phyloP scores from a whole-genome alignment of 2,329 filamentous ascomycete genomes.

The Trichoderma sp. region DNA sequence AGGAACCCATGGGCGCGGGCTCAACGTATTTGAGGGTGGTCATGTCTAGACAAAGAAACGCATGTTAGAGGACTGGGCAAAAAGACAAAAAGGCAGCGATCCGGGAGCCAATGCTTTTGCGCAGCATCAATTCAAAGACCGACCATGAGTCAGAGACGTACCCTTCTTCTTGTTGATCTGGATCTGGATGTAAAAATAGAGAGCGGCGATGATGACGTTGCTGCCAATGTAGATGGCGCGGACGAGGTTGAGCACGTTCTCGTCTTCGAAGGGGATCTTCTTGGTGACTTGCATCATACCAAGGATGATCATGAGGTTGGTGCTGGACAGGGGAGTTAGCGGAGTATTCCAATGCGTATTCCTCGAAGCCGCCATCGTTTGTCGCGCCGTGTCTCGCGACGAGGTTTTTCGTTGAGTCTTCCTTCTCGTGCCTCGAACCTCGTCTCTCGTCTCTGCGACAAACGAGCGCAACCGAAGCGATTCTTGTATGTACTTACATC shows the following conservation, averaged over 20 bases:
- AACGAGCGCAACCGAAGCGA: not conserved
- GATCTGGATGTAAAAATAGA: constrained; percentile 83
- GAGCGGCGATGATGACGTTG: constrained; percentile 76
- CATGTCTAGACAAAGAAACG: constrained; percentile 62
- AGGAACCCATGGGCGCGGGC: constrained; percentile 86
- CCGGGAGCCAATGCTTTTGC: not conserved
- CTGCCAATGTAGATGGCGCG: constrained; percentile 55
- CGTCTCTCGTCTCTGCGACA: not conserved
- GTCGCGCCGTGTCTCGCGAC: not conserved
- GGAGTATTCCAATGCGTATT: not conserved
- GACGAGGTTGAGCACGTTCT: constrained; percentile 55
- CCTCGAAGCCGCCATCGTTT: constrained; percentile 10
- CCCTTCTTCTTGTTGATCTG: constrained; percentile 97
- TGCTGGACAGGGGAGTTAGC: constrained; percentile 50
- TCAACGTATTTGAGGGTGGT: constrained; percentile 99
- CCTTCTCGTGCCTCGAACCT: not conserved
- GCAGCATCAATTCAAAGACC: not conserved
- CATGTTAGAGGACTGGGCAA: not conserved
- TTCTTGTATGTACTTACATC: constrained; percentile 51
- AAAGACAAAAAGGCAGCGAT: constrained; percentile 19
- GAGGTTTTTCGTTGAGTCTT: not conserved
- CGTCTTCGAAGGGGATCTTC: constrained; percentile 91
- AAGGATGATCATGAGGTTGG: constrained; percentile 91
- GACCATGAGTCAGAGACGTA: constrained; percentile 48
- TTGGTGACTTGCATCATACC: constrained; percentile 99